phyloP scores from a whole-genome alignment of 2,329 filamentous ascomycete genomes.

The Microsporum ferrugineum region DNA sequence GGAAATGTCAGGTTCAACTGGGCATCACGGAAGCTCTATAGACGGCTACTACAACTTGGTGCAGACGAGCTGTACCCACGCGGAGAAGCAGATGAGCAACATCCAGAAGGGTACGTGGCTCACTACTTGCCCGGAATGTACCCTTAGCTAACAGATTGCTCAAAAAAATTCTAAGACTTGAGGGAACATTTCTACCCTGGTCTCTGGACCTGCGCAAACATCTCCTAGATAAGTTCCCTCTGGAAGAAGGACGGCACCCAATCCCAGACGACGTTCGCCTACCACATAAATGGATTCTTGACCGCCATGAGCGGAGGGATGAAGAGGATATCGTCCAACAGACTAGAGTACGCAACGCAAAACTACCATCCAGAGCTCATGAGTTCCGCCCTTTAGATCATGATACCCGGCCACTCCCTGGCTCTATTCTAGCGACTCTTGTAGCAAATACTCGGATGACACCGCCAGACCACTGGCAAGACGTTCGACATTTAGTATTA shows the following conservation, averaged over 20 bases:
- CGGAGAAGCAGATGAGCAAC: conserved; percentile 86
- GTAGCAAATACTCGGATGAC: conserved; percentile 62
- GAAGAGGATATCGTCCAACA: not conserved
- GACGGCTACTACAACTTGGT: conserved; percentile 71
- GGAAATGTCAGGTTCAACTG: conserved; percentile 63
- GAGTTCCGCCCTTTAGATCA: conserved; percentile 9
- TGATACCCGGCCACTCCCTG: conserved; percentile 47
- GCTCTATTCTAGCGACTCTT: conserved; percentile 48
- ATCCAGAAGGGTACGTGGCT: conserved; percentile 67
- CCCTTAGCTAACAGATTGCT: not conserved
- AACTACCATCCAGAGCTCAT: not conserved
- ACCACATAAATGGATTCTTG: conserved; percentile 59
- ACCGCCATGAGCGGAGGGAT: not conserved
- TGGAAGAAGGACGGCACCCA: conserved; percentile 54
- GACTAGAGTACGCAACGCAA: not conserved
- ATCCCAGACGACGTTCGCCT: conserved; percentile 65
- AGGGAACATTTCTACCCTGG: conserved; percentile 75
- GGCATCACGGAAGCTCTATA: conserved; percentile 77
- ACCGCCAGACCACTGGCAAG: conserved; percentile 72
- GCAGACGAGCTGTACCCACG: conserved; percentile 62
- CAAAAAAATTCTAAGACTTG: conserved; percentile 45
- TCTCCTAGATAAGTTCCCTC: conserved; percentile 56
- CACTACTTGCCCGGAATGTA: not conserved
- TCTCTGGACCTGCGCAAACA: conserved; percentile 53
- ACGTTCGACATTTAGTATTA: conserved; percentile 71